Evolutionary conservation across 768 basidiomycete species (phyloP), one percentile per base, ranked within the genome.

Genomic region (Tulasnella sp.): DNA sequence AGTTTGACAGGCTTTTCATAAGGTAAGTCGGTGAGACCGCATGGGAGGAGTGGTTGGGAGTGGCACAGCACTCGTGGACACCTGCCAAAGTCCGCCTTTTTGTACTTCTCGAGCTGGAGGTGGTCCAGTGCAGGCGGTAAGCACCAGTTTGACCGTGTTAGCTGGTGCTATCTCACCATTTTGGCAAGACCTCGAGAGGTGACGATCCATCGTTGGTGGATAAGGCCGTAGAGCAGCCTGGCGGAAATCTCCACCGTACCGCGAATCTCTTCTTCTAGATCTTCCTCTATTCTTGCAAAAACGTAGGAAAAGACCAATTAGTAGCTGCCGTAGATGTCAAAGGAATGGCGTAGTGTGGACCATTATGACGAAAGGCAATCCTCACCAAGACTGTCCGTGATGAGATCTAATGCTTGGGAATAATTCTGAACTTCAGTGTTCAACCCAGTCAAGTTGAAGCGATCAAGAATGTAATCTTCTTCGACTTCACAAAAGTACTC

Each of bases 401-500:
- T 97, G 57, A 99, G 76, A 68, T 98, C 93, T 50, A 98, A 73
- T 0, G 96, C 96, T 64, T 94, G 85, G 0, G 84, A 71, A 65
- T 99, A 99, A 70, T 96, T 92, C 60, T 90, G 79, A 5, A 97
- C 90, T 69, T 98, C 96, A 62, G 86, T 87, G 71, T 97, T 96
- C 51, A 98, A 77, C 3, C 96, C 94, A 2, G 96, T 99, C 57
- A 99, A 75, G 71, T 99, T 98, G 79, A 99, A 97, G 51, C 93
- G 81, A 72, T 98, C 94, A 56, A 96, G 77, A 65, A 99, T 97
- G 69, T 97, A 98, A 70, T 98, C 94, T 67, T 98, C 96, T 68
- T 97, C 96, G 61, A 98, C 91, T 74, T 98, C 93, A 69, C 94
- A 96, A 66, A 97, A 98, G 74, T 99, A 99, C 73, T 99, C 96